Evolutionary conservation across 1,139 yeast genomes (phyloP), one percentile per base, ranked within the genome.

Genomic region (Nakaseomyces nivariensis): DNA sequence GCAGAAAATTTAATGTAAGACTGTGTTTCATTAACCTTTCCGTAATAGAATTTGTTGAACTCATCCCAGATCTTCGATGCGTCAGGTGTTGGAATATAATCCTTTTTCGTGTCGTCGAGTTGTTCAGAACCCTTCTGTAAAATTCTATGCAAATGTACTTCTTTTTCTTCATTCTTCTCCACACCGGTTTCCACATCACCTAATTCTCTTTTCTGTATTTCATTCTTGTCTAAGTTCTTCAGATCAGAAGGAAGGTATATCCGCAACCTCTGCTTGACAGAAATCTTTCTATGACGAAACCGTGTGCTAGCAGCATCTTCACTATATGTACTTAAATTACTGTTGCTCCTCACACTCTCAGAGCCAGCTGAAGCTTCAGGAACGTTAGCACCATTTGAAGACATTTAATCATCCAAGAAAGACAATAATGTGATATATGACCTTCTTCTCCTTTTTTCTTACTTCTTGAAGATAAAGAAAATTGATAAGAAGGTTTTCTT

Each of bases 181-280:
- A 92, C 98, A 68, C 99, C 99, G 5, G 98, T 92, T 61, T 92
- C 99, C 46, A 92, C 80, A 52, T 88, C 88, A 61, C 88, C 90
- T 31, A 87, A 69, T 56, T 90, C 97, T 49, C 97, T 79, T 63
- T 86, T 96, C 59, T 68, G 72, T 26, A 69, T 79, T 53, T 80
- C 84, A 49, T 80, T 82, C 53, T 78, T 78, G 56, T 88, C 96
- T 51, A 84, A 67, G 55, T 85, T 84, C 1, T 96, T 94, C 51
- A 89, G 72, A 60, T 92, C 97, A 51, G 75, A 72, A 60, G 87
- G 95, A 63, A 78, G 77, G 64, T 83, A 77, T 17, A 92, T 83
- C 54, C 85, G 82, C 52, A 92, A 75, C n/a, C 87, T 81, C 67
- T 89, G 96, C 66, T 88, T 89, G 50, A 88, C 94, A 50, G 94